Evolutionary conservation across 139 green algal species (phyloP), one percentile per base, ranked within the genome.

Genomic region (Monoraphidium neglectum): DNA sequence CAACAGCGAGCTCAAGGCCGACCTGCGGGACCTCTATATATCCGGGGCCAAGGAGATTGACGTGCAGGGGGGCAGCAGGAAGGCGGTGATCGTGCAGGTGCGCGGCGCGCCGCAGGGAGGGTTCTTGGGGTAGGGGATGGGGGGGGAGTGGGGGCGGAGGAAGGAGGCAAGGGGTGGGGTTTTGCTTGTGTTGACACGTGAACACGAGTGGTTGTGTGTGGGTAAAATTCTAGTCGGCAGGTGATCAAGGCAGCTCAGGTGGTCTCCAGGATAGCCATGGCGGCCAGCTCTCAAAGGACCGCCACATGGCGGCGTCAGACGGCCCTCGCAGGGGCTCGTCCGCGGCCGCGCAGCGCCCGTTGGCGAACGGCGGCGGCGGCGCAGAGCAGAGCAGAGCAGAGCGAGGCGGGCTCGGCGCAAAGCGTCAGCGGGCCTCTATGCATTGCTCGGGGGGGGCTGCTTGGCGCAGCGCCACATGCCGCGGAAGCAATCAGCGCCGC

Each of bases 1-100:
- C 60, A 99, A 99, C 81, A 68, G 81, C 8, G 97, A 99, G 93
- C 92, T 99, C 70, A 99, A 99, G 93, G 83, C 79, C 68, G 95
- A 99, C 86, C 89, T 99, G 77, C 81, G 90, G 53, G 97, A 99
- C 84, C 89, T 99, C 68, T 99, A 97, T 92, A 99, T 99, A 87
- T 96, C 92, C 51, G 82, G 76, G 49, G 96, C 96, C 32, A 90
- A 92, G 87, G 96, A 98, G 87, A 85, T 99, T 76, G 96, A 99
- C 79, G 86, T 98, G 16, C 84, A 84, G 3, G 80, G 82, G 72
- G 82, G 82, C 36, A 86, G 83, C n/a, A 86, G 97, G 69, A 99
- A 98, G 83, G 95, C 95, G 54, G 94, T 99, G 81, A 92, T 99
- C 78, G 92, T 99, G 77, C 92, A 98, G 51, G 91, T 95, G 70